Percentiles rank a stretch among this genome's conserved stretches.
Conservation (phyloP, 768 basidiomycete species). For the Hericium erinaceus region DNA sequence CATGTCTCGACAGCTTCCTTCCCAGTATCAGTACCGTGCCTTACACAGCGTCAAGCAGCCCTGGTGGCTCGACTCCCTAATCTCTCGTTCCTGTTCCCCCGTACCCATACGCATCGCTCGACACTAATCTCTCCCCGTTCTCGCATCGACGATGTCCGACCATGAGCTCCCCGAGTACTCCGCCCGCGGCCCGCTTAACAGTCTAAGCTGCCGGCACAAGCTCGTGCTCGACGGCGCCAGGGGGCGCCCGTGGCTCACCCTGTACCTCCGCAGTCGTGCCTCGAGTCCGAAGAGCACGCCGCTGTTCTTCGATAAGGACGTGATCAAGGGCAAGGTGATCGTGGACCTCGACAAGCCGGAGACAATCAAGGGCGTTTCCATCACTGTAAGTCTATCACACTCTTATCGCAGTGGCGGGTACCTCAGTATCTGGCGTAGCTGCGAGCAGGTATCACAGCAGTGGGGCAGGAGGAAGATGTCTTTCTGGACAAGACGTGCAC, state of each 20-base stretch:
- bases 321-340: conserved; percentile 4
- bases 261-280: conserved; percentile 9
- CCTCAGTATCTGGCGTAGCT: not conserved
- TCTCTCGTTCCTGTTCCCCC: too few relatives aligned
- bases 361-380: conserved; percentile 5
- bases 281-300: conserved; percentile 1
- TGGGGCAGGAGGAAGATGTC: conserved; percentile 7
- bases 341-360: conserved; percentile 5
- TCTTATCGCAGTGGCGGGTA: too few relatives aligned
- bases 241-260: conserved; percentile 4
- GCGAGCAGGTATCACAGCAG: conserved; percentile 2
- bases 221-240: not conserved
- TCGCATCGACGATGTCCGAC: not conserved
- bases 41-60: too few relatives aligned
- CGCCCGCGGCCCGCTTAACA: not conserved
- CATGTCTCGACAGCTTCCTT: too few relatives aligned
- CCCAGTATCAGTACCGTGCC: too few relatives aligned
- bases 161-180: conserved; percentile 2
- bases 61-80: too few relatives aligned
- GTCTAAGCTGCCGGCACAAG: not conserved
- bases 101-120: too few relatives aligned
- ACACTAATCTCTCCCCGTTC: too few relatives aligned
- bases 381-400: conserved; percentile 1
- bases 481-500: conserved; percentile 3
- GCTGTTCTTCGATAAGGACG: conserved; percentile 8